Conservation (phyloP, 2,329 filamentous ascomycete genomes). For the Monilinia aucupariae region DNA sequence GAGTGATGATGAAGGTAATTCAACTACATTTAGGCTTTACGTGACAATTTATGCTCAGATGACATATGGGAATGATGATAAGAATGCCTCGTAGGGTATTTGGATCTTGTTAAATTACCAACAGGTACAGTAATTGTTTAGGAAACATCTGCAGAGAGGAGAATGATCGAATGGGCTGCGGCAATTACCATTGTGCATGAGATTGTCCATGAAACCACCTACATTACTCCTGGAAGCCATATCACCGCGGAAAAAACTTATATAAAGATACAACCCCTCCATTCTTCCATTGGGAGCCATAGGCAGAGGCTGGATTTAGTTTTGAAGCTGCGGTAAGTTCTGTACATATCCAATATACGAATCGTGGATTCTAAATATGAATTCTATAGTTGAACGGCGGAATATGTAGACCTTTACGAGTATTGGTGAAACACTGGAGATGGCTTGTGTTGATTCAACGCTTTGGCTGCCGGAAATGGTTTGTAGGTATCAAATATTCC, state of each 20-base stretch:
- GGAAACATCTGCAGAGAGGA: background rate
- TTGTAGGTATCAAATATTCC: background rate
- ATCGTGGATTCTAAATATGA: background rate
- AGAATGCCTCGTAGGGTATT: background rate
- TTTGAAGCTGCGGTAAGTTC: constrained; percentile 23
- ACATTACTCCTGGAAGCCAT: background rate
- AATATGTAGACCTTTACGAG: background rate
- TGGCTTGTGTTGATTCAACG: too few species aligned
- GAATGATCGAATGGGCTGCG: constrained; percentile 15
- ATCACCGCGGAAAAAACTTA: background rate
- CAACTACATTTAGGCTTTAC: constrained; percentile 5
- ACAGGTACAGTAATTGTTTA: constrained; percentile 14
- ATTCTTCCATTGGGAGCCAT: constrained; percentile 21
- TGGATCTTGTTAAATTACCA: constrained; percentile 17
- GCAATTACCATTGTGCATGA: constrained; percentile 22
- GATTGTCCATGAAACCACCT: constrained; percentile 19
- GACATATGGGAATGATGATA: background rate
- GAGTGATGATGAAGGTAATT: background rate
- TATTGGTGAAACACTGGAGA: background rate
- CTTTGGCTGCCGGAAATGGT: too few species aligned
- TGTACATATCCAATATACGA: too few species aligned
- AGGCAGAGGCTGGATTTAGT: constrained; percentile 22
- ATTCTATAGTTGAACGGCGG: constrained; percentile 5
- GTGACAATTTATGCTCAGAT: constrained; percentile 16
- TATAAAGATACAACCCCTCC: constrained; percentile 12